These are phyloP conservation scores for Fusarium liriodendri DNA, from an alignment of 2,329 filamentous ascomycete species.

Conservation along the genomic window DNA sequence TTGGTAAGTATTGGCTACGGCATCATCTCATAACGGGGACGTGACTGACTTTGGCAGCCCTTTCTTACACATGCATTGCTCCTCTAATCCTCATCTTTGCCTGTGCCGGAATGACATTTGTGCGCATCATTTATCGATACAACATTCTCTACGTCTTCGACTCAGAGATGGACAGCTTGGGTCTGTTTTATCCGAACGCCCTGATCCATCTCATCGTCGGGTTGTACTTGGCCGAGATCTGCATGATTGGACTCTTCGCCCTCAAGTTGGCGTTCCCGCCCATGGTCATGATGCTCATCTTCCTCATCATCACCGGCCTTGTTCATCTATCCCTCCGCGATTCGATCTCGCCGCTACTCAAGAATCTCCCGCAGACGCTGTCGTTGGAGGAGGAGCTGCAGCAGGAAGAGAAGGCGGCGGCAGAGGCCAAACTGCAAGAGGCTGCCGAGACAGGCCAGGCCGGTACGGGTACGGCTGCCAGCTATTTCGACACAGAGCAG, in stretches of 20 bases:
- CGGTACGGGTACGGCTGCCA: constrained; percentile 43
- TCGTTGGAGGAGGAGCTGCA: constrained; percentile 64
- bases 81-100: constrained; percentile 88
- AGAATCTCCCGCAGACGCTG: constrained; percentile 82
- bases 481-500: constrained; percentile 51
- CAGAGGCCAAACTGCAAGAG: constrained; percentile 41
- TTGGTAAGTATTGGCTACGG: constrained; percentile 66
- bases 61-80: constrained; percentile 88
- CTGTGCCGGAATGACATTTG: constrained; percentile 79
- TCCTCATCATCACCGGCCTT: constrained; percentile 79
- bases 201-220: constrained; percentile 88
- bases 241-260: constrained; percentile 86
- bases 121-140: constrained; percentile 91
- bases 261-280: constrained; percentile 75
- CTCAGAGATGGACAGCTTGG: constrained; percentile 85
- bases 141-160: constrained; percentile 91
- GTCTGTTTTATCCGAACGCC: constrained; percentile 87
- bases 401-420: constrained; percentile 60
- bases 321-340: constrained; percentile 80
- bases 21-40: neutral
- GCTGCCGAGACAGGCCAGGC: constrained; percentile 38
- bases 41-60: constrained; percentile 60
- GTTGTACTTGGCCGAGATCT: constrained; percentile 84
- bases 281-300: constrained; percentile 79
- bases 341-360: constrained; percentile 80